These are phyloP conservation scores for Dothiorella sarmentorum DNA, from an alignment of 2,329 filamentous ascomycete species.

Conservation along the genomic window DNA sequence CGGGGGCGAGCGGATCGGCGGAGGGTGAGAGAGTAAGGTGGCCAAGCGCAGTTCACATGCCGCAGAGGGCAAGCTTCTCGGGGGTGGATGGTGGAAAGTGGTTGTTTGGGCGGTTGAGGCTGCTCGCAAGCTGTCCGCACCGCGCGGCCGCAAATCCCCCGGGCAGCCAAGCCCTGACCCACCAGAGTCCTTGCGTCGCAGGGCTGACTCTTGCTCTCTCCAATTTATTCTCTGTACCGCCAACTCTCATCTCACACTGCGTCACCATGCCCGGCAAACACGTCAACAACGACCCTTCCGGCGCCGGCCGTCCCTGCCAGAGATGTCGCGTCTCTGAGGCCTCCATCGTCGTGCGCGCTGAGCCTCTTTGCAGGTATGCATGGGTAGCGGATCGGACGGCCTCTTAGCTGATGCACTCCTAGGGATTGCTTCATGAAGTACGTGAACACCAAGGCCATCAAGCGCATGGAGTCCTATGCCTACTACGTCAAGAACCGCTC, in stretches of 20 bases:
- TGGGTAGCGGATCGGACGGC: background rate
- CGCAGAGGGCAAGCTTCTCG: background rate
- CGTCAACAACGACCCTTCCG: background rate
- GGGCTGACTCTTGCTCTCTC: background rate
- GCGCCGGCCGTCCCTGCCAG: slow-evolving; percentile 44
- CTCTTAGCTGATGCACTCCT: slow-evolving; percentile 12
- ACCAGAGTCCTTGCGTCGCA: background rate
- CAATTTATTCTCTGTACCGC: background rate
- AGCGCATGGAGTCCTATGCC: slow-evolving; percentile 61
- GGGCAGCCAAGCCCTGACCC: slow-evolving; percentile 8
- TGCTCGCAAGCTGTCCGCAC: slow-evolving; percentile 13
- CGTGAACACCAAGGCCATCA: slow-evolving; percentile 73
- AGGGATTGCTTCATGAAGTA: slow-evolving; percentile 77
- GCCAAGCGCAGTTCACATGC: background rate
- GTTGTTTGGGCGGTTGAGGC: background rate
- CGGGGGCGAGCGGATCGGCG: background rate
- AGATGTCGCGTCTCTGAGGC: slow-evolving; percentile 54
- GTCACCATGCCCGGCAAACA: slow-evolving; percentile 34
- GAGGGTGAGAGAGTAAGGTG: background rate
- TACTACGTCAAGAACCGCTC: slow-evolving; percentile 54
- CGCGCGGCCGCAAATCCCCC: slow-evolving; percentile 11
- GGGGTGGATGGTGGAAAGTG: background rate
- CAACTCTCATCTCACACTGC: background rate
- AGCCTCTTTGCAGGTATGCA: slow-evolving; percentile 58
- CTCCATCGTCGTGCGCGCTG: slow-evolving; percentile 54